Conservation (phyloP, 495 filamentous ascomycete genomes). For the Staphylotrichum longicolle region DNA sequence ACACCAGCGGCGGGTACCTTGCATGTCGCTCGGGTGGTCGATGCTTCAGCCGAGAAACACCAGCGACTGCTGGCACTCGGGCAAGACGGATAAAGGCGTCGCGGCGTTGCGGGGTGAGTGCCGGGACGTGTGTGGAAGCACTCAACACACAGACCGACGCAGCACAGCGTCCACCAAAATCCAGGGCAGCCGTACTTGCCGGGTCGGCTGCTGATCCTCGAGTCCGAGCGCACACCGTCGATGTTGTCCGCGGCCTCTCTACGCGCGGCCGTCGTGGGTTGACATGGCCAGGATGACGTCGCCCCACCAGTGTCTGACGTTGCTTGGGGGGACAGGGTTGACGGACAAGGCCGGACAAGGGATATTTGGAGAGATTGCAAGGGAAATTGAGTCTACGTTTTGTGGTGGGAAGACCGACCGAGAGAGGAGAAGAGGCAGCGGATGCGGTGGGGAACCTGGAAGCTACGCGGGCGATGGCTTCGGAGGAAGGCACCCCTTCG, state of each 20-base stretch:
- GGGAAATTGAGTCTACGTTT: too few relatives aligned
- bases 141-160: neutral
- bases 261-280: neutral
- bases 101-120: slow-evolving; percentile 12
- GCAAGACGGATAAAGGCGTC: slow-evolving; percentile 14
- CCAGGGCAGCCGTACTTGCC: neutral
- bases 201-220: slow-evolving; percentile 5
- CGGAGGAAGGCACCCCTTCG: too few relatives aligned
- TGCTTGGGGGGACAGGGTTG: slow-evolving; percentile 1
- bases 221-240: slow-evolving; percentile 7
- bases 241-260: neutral
- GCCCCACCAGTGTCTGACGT: slow-evolving; percentile 16
- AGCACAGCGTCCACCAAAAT: neutral
- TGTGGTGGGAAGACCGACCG: neutral
- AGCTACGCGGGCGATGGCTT: too few relatives aligned
- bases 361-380: neutral
- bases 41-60: slow-evolving; percentile 15
- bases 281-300: slow-evolving; percentile 15
- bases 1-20: slow-evolving; percentile 16
- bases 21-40: slow-evolving; percentile 23
- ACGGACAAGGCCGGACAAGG: slow-evolving; percentile 6
- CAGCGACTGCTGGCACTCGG: slow-evolving; percentile 4
- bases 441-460: too few relatives aligned
- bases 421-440: neutral
- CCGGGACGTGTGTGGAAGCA: slow-evolving; percentile 1